Base-by-base conservation (phyloP, 805 yeast species). In the Candida adriatica region DNA sequence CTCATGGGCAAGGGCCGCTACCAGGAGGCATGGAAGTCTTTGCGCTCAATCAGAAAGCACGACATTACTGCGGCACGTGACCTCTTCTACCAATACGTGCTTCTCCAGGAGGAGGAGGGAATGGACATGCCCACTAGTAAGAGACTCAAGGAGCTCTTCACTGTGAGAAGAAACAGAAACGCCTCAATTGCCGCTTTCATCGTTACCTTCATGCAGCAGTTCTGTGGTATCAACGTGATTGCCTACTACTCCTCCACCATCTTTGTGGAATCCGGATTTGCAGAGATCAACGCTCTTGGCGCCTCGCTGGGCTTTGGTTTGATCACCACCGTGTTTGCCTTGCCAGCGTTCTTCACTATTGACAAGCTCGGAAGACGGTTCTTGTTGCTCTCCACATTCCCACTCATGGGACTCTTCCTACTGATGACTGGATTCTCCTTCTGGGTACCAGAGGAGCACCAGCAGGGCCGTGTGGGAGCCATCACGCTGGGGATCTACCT, bases 241-340 rank as follows among this genome's bases (percentile, higher is more conserved):
- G 90, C 94, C 13, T 81, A 83, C 59, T 85, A 82, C 57, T 80
- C 90, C 1, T 78, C 92, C 0, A 66, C 81, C 8, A 84, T 85
- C 36, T 85, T 85, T 59, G 56, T 68, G 15, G 68, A 76, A 35
- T 74, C 87, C 16, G 81, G 80, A 26, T 77, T 79, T 56, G 56
- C 70, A 24, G 73, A 70, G 39, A 64, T 70, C 39, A 65, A 71
- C 37, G 77, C 94, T 0, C 57, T 85, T 50, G 59, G 80, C 44
- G 94, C 94, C 0, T 82, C 94, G 1, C 72, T 87, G 75, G 95
- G 95, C 3, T 85, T 80, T 45, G 95, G 94, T 53, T 71, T 79
- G 66, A 59, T 85, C 45, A 83, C 83, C 58, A 82, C 81, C 54
- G 55, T 79, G 11, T 83, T 84, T 59, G 92, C 94, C 7, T 54